Conservation (phyloP, 164 flowering plant species). For the Tinospora cordifolia region DNA sequence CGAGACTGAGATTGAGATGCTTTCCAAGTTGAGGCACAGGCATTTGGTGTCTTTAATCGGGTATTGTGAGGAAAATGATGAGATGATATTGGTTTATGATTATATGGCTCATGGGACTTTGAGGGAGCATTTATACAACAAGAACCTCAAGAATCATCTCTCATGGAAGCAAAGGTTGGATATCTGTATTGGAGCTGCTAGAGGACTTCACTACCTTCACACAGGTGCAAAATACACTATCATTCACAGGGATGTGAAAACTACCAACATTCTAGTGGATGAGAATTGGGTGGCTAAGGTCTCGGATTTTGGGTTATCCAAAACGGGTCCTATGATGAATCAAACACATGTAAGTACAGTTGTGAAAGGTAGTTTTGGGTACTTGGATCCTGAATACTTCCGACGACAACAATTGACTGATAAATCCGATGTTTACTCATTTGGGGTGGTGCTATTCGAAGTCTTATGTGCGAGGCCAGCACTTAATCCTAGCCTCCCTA, state of each 20-base stretch:
- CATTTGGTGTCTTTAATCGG: conserved; percentile 54
- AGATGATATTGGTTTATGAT: conserved; percentile 54
- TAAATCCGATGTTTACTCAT: conserved; percentile 50
- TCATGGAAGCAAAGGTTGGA: conserved; percentile 50
- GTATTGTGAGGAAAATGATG: conserved; percentile 40
- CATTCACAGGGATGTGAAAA: conserved; percentile 52
- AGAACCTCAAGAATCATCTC: conserved; percentile 23
- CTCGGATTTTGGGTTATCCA: conserved; percentile 52
- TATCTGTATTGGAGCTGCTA: too few species aligned
- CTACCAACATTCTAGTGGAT: conserved; percentile 47
- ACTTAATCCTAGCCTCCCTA: conserved; percentile 21
- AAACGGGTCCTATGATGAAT: conserved; percentile 35
- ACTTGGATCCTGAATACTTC: conserved; percentile 48
- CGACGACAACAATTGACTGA: too few species aligned
- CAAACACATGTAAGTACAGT: conserved; percentile 47
- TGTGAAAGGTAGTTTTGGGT: conserved; percentile 45
- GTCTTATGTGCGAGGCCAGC: conserved; percentile 37
- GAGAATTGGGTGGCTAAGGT: conserved; percentile 56
- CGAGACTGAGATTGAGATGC: conserved; percentile 58
- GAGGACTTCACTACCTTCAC: too few species aligned
- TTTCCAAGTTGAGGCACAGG: conserved; percentile 50
- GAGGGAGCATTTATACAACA: conserved; percentile 40
- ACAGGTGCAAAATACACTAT: conserved; percentile 46
- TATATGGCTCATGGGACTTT: conserved; percentile 51
- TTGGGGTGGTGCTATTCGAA: conserved; percentile 45